Evolutionary conservation across 495 filamentous ascomycete species (phyloP), one percentile per base, ranked within the genome.

Genomic region (Aspergillus avenaceus): DNA sequence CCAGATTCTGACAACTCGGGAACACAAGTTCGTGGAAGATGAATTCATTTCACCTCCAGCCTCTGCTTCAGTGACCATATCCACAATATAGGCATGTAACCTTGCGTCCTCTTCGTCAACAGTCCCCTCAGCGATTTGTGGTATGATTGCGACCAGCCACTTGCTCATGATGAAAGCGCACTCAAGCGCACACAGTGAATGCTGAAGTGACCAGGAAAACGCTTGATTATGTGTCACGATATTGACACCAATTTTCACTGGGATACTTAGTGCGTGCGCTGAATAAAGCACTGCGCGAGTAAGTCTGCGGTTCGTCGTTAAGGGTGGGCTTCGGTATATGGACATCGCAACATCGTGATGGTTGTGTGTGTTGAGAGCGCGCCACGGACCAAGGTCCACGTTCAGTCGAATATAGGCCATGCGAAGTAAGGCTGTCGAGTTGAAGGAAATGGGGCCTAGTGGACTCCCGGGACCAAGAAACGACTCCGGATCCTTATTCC

Each of bases 371-470:
- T 78, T 75, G 8, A 71, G 48, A 8, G 54, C 52, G 13, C 60
- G 62, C 9, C 56, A 54, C 0, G 52, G 55, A 1, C 59, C 61
- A 8, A 59, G 13, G 32, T 70, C 52, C 5, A 56, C 59, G 32
- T 62, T 63, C 13, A 72, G 57, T 19, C 69, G 59, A 23, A 72
- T 68, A 42, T 68, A 68, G n/a, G 69, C 66, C 21, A 72, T 49
- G 12, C 69, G 61, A n/a, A 70, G 60, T 5, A 70, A 52, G 16
- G 66, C 66, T 14, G 65, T 64, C 5, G 69, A 52, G 49, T 64
- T 70, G 54, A 68, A 67, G 1, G 57, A 61, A 7, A 72, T 41
- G 11, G 69, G 65, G 7, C 63, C 66, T 82, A 82, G 46, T 0
- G 60, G 60, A 9, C 46, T 56, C 23, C 31, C 41, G 1, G 63